Base-by-base conservation (phyloP, 116 monocot genomes). In the Iris pallida region DNA sequence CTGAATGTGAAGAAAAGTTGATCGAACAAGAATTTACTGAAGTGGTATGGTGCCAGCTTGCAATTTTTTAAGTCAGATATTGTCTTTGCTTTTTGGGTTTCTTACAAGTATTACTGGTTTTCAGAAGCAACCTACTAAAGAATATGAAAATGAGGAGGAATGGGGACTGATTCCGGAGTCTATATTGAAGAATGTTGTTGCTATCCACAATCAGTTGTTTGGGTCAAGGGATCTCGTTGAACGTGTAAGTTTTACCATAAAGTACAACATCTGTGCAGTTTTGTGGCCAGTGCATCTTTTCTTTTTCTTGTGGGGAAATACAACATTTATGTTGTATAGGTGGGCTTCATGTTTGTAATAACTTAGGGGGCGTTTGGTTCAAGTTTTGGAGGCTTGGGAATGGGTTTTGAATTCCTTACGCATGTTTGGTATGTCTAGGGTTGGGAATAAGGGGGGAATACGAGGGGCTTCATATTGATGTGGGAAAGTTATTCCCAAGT, bases 181-280 rank as follows among this genome's bases (percentile, higher is more conserved):
- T 16, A 79, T 85, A 47, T 77, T 87, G 76, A 83, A 85, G 44
- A 78, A 78, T 76, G 44, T 92, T 42, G 81, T 92, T 19, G 45
- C 69, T 9, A 44, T 88, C 18, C 92, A 97, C 49, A 75, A 78
- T 81, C 85, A 80, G 20, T 53, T 92, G 59, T 97, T 97, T 82
- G 90, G 90, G 10, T 83, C 87, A 30, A 49, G 61, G 51, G 80
- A 71, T 49, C 79, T 88, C 47, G 52, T 71, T 18, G 67, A 81
- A 67, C 65, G 62, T 75, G 91, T 88, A 83, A 81, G 81, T 68
- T 54, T 16, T 30, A 4, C 18, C n/a, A 20, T 30, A 30, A 30
- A 30, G 30, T 30, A 30, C 30, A 30, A 3, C 30, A 30, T n/a
- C 16, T n/a, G 63, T 30, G 30, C 30, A 46, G 3, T 47, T 16